A percentile compares a stretch with the other conserved stretches of the same genome.
Evolutionary conservation across 2,329 filamentous ascomycete genomes (phyloP).

Genomic region (Aphanocladium album): DNA sequence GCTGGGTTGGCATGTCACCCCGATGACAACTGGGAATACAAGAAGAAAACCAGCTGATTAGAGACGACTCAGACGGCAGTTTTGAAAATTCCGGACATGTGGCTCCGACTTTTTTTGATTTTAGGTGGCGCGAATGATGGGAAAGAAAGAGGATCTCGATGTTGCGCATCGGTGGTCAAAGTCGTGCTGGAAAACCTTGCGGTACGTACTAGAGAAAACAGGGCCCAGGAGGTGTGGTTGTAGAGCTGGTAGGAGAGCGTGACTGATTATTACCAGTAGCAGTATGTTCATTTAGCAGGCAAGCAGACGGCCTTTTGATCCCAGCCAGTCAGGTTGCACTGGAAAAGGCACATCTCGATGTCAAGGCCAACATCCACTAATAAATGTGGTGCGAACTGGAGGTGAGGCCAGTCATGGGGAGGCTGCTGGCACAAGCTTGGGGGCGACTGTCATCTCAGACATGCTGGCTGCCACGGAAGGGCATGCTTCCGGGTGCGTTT

Average conservation of each 20-base stretch:
- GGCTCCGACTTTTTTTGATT: not conserved
- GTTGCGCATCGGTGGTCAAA: not conserved
- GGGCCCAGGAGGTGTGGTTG: not conserved
- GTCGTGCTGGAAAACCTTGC: not conserved
- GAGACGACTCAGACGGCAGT: not conserved
- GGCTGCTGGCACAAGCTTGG: not conserved
- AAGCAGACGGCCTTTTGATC: not conserved
- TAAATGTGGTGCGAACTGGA: constrained; percentile 9
- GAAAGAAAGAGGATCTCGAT: not conserved
- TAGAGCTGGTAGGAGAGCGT: not conserved
- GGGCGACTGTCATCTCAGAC: not conserved
- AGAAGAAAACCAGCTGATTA: not conserved
- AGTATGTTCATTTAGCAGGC: not conserved
- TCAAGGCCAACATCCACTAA: not conserved
- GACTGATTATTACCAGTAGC: too few relatives aligned
- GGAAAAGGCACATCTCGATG: constrained; percentile 7
- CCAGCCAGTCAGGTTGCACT: not conserved
- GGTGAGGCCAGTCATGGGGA: not conserved
- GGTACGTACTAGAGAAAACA: not conserved
- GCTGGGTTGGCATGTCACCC: not conserved
- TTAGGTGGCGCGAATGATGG: not conserved
- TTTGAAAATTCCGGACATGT: not conserved
- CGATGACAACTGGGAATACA: not conserved
- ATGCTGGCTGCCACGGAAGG: not conserved
- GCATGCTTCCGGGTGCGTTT: not conserved